These are phyloP conservation scores for Myxozyma neglecta DNA, from an alignment of 805 yeast genomes.

Conservation along the genomic window DNA sequence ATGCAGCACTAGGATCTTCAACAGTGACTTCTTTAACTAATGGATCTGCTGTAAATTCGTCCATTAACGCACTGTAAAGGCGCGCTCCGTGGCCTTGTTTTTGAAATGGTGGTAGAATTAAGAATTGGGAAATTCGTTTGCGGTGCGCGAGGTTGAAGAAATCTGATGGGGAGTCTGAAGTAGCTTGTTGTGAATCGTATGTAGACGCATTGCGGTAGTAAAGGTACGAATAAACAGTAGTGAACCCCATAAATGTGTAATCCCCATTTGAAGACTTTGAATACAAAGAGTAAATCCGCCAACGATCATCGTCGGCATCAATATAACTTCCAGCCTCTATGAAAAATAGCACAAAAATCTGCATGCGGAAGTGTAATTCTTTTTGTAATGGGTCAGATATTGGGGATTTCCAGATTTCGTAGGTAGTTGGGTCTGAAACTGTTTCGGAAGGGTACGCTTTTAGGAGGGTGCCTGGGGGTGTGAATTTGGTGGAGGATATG, in stretches of 20 bases:
- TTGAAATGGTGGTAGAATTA: conserved; percentile 83
- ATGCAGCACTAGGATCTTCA: conserved; percentile 91
- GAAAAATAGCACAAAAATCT: conserved; percentile 75
- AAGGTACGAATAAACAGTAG: conserved; percentile 84
- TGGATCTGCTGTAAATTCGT: conserved; percentile 55
- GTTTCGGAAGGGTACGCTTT: conserved; percentile 37
- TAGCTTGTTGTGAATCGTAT: conserved; percentile 45
- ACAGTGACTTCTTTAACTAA: conserved; percentile 72
- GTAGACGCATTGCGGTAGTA: conserved; percentile 57
- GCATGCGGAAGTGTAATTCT: conserved; percentile 66
- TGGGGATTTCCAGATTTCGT: conserved; percentile 53
- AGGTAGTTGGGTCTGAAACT: conserved; percentile 44
- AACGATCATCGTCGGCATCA: conserved; percentile 68
- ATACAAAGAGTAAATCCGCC: conserved; percentile 73
- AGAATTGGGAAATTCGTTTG: conserved; percentile 82
- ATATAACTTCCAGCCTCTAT: conserved; percentile 94
- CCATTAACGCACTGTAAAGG: conserved; percentile 58
- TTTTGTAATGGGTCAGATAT: conserved; percentile 46
- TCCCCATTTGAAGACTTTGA: conserved; percentile 28
- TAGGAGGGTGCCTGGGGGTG: conserved; percentile 37
- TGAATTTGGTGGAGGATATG: conserved; percentile 10
- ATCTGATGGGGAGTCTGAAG: conserved; percentile 18
- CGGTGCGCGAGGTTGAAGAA: conserved; percentile 42
- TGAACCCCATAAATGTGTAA: conserved; percentile 67
- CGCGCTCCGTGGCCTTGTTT: conserved; percentile 65